Conservation (phyloP, 352 stramenopile species). For the Phytophthora citrophthora region DNA sequence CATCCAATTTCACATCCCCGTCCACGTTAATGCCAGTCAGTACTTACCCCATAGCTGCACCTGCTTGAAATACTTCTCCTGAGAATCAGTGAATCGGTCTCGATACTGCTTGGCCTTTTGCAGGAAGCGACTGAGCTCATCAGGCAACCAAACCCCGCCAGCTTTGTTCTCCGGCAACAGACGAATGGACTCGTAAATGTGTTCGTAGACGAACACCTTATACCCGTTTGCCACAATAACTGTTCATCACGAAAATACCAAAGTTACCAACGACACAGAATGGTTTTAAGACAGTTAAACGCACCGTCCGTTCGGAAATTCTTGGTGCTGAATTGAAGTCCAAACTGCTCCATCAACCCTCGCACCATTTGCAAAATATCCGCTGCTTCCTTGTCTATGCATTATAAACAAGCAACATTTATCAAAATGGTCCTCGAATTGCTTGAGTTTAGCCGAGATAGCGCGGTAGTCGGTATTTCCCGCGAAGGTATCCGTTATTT, state of each 20-base stretch:
- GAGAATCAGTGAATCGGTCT: conserved; percentile 38
- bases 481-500: conserved; percentile 8
- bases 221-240: conserved; percentile 43
- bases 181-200: conserved; percentile 76
- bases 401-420: not conserved
- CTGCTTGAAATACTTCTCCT: conserved; percentile 69
- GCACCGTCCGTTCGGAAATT: conserved; percentile 72
- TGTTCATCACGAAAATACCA: not conserved
- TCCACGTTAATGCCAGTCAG: not conserved
- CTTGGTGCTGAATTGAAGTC: conserved; percentile 65
- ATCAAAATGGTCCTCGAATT: conserved; percentile 6
- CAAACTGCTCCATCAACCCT: conserved; percentile 64
- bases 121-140: conserved; percentile 67
- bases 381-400: conserved; percentile 36
- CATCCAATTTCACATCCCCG: not conserved
- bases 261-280: too few relatives aligned
- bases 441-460: not conserved
- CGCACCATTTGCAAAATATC: conserved; percentile 60
- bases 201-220: conserved; percentile 62
- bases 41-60: conserved; percentile 67
- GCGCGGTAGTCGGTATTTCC: not conserved
- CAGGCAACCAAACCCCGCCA: conserved; percentile 70
- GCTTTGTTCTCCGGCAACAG: conserved; percentile 61
- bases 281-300: not conserved
- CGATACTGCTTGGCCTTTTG: conserved; percentile 70